These are phyloP conservation scores for Yamadazyma jaroonii DNA, from an alignment of 1,139 yeast species.

Conservation along the genomic window DNA sequence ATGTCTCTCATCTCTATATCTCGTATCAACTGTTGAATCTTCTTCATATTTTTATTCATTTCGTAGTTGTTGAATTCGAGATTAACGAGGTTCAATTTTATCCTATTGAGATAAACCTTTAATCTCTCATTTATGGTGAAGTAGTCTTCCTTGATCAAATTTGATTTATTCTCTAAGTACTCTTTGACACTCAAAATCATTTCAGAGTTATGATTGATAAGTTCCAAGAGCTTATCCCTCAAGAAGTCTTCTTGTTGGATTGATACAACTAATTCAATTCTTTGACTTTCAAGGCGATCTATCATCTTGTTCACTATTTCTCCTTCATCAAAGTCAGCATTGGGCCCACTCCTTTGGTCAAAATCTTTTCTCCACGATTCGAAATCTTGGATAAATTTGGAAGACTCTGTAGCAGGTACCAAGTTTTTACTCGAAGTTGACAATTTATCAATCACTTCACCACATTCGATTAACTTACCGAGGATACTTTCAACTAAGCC, in stretches of 20 bases:
- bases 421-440: slow-evolving; percentile 21
- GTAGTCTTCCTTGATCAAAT: slow-evolving; percentile 13
- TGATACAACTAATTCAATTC: slow-evolving; percentile 38
- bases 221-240: slow-evolving; percentile 28
- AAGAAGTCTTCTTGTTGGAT: slow-evolving; percentile 44
- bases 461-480: slow-evolving; percentile 8
- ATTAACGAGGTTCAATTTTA: slow-evolving; percentile 14
- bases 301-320: slow-evolving; percentile 4
- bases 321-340: too few species aligned
- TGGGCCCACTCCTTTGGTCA: too few species aligned
- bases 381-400: slow-evolving; percentile 6
- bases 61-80: slow-evolving; percentile 17
- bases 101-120: slow-evolving; percentile 14
- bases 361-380: background rate
- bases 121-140: slow-evolving; percentile 10
- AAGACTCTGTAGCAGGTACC: slow-evolving; percentile 18
- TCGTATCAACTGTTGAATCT: slow-evolving; percentile 11
- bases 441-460: slow-evolving; percentile 14
- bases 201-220: slow-evolving; percentile 39
- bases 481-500: slow-evolving; percentile 7
- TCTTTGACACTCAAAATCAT: slow-evolving; percentile 37
- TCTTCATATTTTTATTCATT: slow-evolving; percentile 12
- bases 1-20: slow-evolving; percentile 4
- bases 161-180: slow-evolving; percentile 26
- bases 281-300: slow-evolving; percentile 27